Percentiles rank a stretch among this genome's conserved stretches.
phyloP scores from a whole-genome alignment of 2,329 filamentous ascomycete species.

The Rutstroemia sp. region DNA sequence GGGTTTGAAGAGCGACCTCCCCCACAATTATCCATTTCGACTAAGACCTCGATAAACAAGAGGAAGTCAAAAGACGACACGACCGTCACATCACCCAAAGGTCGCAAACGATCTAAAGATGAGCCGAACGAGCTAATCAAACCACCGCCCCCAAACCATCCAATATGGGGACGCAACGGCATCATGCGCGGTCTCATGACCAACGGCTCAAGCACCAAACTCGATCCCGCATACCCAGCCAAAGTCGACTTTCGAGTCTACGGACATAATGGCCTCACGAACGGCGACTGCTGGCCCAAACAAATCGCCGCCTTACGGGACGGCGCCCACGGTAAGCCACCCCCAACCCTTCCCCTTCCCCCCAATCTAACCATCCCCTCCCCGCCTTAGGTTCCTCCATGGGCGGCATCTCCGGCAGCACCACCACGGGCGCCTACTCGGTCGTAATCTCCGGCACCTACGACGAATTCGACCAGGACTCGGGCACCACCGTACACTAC shows the following conservation, averaged over 20 bases:
- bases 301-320: background rate
- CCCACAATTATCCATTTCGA: too few species aligned
- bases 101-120: background rate
- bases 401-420: background rate
- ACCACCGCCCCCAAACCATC: background rate
- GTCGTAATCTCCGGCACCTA: background rate
- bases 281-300: background rate
- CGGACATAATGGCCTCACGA: background rate
- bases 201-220: background rate
- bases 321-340: constrained; percentile 2
- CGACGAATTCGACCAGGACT: background rate
- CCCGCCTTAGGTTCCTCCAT: background rate
- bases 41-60: background rate
- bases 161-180: background rate
- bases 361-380: too few species aligned
- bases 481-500: background rate
- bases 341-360: too few species aligned
- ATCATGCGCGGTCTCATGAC: background rate
- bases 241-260: background rate
- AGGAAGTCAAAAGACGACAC: background rate
- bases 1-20: background rate
- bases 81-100: background rate
- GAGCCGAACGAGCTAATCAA: background rate
- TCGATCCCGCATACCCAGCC: background rate
- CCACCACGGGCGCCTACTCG: background rate